Evolutionary conservation across 305 asterid species (phyloP).

Genomic region (Fraxinus ornus): DNA sequence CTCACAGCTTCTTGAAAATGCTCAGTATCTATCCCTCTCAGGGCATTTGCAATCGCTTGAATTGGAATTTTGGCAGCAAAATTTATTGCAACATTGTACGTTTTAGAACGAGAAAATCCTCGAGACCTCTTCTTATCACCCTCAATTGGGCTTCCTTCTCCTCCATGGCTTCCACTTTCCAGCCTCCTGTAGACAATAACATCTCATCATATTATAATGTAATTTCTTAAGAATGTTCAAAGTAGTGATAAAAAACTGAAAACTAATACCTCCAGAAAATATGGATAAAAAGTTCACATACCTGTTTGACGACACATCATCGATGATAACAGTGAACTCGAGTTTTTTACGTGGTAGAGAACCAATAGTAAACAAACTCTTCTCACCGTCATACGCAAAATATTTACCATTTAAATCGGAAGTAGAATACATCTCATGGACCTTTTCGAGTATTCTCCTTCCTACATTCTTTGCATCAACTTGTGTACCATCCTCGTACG

Average conservation of each 20-base stretch:
- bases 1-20: slow-evolving; percentile 72
- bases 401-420: slow-evolving; percentile 47
- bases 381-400: slow-evolving; percentile 77
- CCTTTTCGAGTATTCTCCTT: slow-evolving; percentile 49
- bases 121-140: slow-evolving; percentile 47
- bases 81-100: slow-evolving; percentile 55
- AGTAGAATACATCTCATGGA: slow-evolving; percentile 43
- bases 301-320: slow-evolving; percentile 48
- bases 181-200: slow-evolving; percentile 30
- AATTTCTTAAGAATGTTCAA: background rate
- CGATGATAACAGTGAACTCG: slow-evolving; percentile 57
- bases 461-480: slow-evolving; percentile 70
- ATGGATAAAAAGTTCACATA: background rate
- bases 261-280: background rate
- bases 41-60: slow-evolving; percentile 52
- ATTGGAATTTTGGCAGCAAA: slow-evolving; percentile 65
- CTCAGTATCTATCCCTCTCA: slow-evolving; percentile 55
- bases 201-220: background rate
- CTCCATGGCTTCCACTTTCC: slow-evolving; percentile 40
- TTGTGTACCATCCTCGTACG: slow-evolving; percentile 60
- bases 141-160: slow-evolving; percentile 38
- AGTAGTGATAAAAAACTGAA: background rate
- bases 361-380: slow-evolving; percentile 64
- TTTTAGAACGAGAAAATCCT: slow-evolving; percentile 42
- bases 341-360: slow-evolving; percentile 58